These are phyloP conservation scores for Penicillium waksmanii DNA, from an alignment of 495 filamentous ascomycete species.

Conservation along the genomic window DNA sequence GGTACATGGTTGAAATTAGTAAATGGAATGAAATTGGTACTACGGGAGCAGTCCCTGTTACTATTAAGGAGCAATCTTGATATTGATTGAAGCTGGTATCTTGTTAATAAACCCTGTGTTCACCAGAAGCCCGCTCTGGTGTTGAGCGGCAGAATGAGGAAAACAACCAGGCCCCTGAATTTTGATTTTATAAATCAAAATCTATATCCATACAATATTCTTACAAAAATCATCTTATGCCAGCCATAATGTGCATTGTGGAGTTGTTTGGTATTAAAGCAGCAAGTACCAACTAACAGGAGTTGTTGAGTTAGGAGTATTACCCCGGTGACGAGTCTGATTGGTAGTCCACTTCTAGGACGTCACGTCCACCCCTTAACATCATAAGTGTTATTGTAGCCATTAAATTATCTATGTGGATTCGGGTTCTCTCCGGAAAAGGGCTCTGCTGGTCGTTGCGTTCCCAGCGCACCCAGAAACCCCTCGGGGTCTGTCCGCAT, in stretches of 20 bases:
- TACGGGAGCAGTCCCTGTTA: no score
- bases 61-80: conserved; percentile 14
- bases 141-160: neutral
- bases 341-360: conserved; percentile 2
- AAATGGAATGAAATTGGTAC: no score
- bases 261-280: no score
- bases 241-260: no score
- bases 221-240: no score
- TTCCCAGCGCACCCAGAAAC: neutral
- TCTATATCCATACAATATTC: no score
- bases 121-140: conserved; percentile 1
- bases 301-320: no score
- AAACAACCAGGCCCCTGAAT: no score
- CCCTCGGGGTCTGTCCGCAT: neutral
- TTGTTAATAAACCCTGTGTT: conserved; percentile 1
- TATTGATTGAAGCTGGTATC: conserved; percentile 14
- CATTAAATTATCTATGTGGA: neutral
- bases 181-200: no score
- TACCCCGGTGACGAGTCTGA: neutral
- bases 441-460: neutral
- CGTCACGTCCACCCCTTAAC: neutral
- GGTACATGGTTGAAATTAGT: no score
- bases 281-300: no score
- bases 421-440: conserved; percentile 1
- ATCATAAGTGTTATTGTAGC: conserved; percentile 1